Base-by-base conservation (phyloP, 768 basidiomycete genomes). In the Aureoboletus auriporus region DNA sequence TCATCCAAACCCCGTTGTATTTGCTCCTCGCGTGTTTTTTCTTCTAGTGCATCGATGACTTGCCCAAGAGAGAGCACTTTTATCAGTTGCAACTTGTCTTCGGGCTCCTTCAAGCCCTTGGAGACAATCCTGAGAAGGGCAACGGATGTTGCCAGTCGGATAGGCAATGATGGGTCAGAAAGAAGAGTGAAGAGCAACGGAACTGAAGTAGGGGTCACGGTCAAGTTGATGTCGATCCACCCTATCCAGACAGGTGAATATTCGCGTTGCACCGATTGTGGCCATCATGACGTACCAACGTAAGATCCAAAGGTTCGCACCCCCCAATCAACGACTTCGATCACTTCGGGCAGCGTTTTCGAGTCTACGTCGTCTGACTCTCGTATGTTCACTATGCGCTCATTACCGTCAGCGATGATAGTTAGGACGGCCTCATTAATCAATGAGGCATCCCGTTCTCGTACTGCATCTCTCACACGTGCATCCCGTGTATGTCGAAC, bases 141-240 rank as follows among this genome's bases (percentile, higher is more conserved):
- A n/a, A 76, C 78, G 16, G 85, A 86, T 3, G 94, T 83, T 2
- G 93, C 86, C 28, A 93, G 71, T 28, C 93, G 88, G 57, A 98
- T 84, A 3, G 86, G 77, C 27, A 92, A 67, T 10, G 85, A 84
- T 0, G 79, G 69, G 60, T 93, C 87, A 13, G 85, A 84, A 34
- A 98, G 78, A 35, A 96, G 75, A 33, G 76, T 80, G 64, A 94
- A 93, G 38, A 96, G 76, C 31, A 98, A 71, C 6, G 87, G 84
- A 30, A 98, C 81, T 2, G 94, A 92, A 12, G 78, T 80, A 11
- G 89, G 90, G 2, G 94, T 97, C 50, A 99, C 87, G 11, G 96
- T 93, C 53, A 98, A 73, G 61, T 92, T 93, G 56, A 99, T 94
- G 62, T 99, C 96, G 56, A 98, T 88, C 96, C 96, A 99, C 12